Evolutionary conservation across 164 flowering plant genomes (phyloP).

Genomic region (Tinospora cordifolia): DNA sequence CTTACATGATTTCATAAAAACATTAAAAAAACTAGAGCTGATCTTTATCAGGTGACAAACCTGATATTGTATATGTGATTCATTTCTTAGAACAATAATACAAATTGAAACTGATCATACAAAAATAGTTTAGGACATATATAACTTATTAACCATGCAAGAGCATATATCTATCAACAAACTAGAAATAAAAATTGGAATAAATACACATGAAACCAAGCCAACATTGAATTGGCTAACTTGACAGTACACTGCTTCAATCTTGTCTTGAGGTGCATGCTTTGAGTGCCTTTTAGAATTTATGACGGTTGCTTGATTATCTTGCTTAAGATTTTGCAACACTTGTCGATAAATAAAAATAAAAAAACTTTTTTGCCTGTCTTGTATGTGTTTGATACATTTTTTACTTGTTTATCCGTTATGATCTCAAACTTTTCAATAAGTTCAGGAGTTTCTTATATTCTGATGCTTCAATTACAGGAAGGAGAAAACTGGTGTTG

Average conservation of each 20-base stretch:
- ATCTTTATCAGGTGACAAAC: no score
- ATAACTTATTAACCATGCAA: no score
- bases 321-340: background rate
- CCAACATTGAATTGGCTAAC: no score
- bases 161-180: no score
- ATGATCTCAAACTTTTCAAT: background rate
- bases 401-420: background rate
- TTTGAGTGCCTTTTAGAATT: background rate
- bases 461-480: constrained; percentile 27
- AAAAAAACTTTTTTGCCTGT: background rate
- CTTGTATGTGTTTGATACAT: background rate
- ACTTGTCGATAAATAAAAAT: background rate
- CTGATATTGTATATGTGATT: no score
- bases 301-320: background rate
- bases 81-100: no score
- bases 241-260: background rate
- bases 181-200: no score
- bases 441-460: constrained; percentile 11
- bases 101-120: no score
- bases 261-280: background rate
- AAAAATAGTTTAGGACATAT: no score
- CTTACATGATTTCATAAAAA: no score
- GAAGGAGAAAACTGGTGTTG: constrained; percentile 81
- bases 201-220: no score
- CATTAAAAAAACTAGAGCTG: no score